phyloP scores from a whole-genome alignment of 257 asterid genomes.

The Fraxinus anomala region DNA sequence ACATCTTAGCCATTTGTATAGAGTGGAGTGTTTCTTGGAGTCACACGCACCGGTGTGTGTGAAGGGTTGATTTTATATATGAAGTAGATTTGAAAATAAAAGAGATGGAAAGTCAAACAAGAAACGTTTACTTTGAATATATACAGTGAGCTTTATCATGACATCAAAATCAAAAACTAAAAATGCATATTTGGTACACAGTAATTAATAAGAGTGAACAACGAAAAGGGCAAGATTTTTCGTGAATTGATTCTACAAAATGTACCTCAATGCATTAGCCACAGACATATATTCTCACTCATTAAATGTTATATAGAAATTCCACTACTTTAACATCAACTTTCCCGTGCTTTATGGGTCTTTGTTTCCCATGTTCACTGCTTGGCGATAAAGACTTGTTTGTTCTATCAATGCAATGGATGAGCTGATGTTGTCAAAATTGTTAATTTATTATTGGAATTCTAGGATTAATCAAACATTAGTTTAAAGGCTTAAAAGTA shows the following conservation, averaged over 20 bases:
- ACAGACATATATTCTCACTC: not conserved
- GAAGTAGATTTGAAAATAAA: no score
- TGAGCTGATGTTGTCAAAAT: conserved; percentile 29
- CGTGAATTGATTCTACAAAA: not conserved
- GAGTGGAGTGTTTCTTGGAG: no score
- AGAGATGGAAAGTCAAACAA: no score
- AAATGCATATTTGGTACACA: not conserved
- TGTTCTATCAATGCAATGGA: conserved; percentile 30
- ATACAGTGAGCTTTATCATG: no score
- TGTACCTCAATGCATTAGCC: not conserved
- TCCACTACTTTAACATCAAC: conserved; percentile 23
- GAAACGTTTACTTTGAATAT: no score
- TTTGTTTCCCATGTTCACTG: conserved; percentile 72
- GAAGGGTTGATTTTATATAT: no score
- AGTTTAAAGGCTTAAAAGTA: not conserved
- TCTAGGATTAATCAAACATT: conserved; percentile 35
- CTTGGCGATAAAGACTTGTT: conserved; percentile 33
- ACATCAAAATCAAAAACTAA: no score
- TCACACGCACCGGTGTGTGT: no score
- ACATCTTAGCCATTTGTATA: no score
- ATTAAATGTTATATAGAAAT: not conserved
- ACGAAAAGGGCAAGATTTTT: no score
- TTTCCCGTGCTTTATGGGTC: conserved; percentile 81
- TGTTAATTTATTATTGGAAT: conserved; percentile 12
- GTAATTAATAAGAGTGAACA: not conserved